Conservation (phyloP, 257 asterid genomes). For the Jasminum sambac region DNA sequence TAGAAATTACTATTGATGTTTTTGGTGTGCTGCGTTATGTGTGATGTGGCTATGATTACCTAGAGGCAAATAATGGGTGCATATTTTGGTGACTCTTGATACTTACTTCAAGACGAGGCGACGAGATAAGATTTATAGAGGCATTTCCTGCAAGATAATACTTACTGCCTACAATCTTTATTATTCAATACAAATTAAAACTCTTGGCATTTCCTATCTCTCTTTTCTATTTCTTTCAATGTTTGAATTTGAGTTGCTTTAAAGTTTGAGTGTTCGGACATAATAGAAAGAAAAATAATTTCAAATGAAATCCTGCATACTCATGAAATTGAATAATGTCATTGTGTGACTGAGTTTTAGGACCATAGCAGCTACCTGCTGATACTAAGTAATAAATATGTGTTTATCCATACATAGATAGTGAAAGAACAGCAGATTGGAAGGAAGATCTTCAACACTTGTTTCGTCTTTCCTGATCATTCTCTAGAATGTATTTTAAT, state of each 20-base stretch:
- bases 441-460: not conserved
- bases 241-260: not conserved
- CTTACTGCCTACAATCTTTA: not conserved
- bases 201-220: too few species aligned
- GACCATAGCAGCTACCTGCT: not conserved
- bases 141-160: too few species aligned
- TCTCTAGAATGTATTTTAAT: not conserved
- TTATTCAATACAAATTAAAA: not conserved
- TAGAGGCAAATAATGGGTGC: not conserved
- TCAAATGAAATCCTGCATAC: not conserved
- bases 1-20: not conserved
- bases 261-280: not conserved
- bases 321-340: not conserved
- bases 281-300: not conserved
- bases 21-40: not conserved
- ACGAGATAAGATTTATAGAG: too few species aligned
- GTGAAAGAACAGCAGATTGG: not conserved
- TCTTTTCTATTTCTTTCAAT: not conserved
- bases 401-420: not conserved
- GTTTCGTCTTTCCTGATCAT: not conserved
- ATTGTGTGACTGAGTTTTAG: not conserved
- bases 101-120: not conserved
- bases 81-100: not conserved
- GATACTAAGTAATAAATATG: not conserved
- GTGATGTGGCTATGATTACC: not conserved